Base-by-base conservation (phyloP, 1,284 basidiomycete species). In the Cutaneotrichosporon sp. region DNA sequence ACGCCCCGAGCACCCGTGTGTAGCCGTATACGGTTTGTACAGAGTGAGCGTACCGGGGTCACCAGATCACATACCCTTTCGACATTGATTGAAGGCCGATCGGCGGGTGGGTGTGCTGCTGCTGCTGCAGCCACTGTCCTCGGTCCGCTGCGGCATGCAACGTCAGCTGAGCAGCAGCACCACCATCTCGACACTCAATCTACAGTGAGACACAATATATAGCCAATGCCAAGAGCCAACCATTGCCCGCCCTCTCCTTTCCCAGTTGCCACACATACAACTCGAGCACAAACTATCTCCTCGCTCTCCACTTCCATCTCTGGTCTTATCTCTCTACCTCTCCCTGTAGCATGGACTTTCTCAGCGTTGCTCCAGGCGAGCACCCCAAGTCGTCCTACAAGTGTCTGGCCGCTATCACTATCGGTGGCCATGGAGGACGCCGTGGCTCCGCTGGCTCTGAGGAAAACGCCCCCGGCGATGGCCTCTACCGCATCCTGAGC, bases 331-430 rank as follows among this genome's bases (percentile, higher is more conserved):
- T n/a, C n/a, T n/a, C n/a, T n/a, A n/a, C n/a, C n/a, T n/a, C n/a
- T n/a, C n/a, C n/a, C n/a, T 12, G 14, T 42, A 42, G 18, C 41
- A 71, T 71, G 69, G 69, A 71, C 45, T 71, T 71, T 58, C 55
- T 64, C 46, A 43, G 59, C 13, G 43, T 30, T 23, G 21, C 55
- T 13, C 43, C 56, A 39, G 17, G 22, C 38, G 40, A 48, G 22
- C 4, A 44, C 37, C 68, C 69, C 50, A 66, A 64, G 60, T 63
- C 64, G 55, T 56, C 69, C 40, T 70, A 65, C 59, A 65, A 69
- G 23, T 68, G 68, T 46, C 56, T 67, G n/a, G 68, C 66, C 3
- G 65, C 56, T 45, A 66, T 73, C 55, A 64, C 58, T 48, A 49
- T 72, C 49, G 43, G 45, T 23, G 56, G 57, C 22, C 30, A 52